These are phyloP conservation scores for Penicillium coffeae DNA, from an alignment of 495 filamentous ascomycete species.

Conservation along the genomic window DNA sequence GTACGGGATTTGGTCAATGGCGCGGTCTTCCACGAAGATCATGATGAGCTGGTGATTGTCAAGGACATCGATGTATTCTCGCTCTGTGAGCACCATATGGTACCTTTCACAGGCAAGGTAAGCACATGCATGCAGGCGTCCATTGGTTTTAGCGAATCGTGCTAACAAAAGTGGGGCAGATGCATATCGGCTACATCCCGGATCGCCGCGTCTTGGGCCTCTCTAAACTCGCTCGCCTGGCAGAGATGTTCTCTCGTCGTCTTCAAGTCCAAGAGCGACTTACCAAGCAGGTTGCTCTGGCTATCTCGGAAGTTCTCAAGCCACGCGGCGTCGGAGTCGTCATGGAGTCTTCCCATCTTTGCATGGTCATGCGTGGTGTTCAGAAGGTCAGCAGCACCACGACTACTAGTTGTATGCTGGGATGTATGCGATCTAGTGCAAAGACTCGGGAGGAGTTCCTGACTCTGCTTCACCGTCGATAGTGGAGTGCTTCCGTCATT, in stretches of 20 bases:
- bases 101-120: conserved; percentile 93
- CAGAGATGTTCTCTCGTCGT: conserved; percentile 92
- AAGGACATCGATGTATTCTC: conserved; percentile 97
- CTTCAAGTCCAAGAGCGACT: conserved; percentile 94
- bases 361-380: conserved; percentile 96
- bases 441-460: conserved; percentile 95
- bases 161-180: conserved; percentile 47
- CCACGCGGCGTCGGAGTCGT: conserved; percentile 91
- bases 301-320: conserved; percentile 85
- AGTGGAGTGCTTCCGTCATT: conserved; percentile 5
- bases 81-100: conserved; percentile 95
- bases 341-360: conserved; percentile 96
- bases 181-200: conserved; percentile 99
- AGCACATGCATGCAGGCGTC: conserved; percentile 4
- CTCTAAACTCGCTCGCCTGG: conserved; percentile 90
- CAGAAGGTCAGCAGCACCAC: conserved; percentile 84
- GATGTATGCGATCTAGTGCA: conserved; percentile 85
- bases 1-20: conserved; percentile 88
- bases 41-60: conserved; percentile 95
- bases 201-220: conserved; percentile 82
- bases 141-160: conserved; percentile 6
- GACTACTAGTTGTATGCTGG: conserved; percentile 93
- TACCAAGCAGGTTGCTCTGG: conserved; percentile 93
- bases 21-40: conserved; percentile 94
- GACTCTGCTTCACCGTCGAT: conserved; percentile 66